Evolutionary conservation across 257 asterid genomes (phyloP).

Genomic region (Scutellaria minor): DNA sequence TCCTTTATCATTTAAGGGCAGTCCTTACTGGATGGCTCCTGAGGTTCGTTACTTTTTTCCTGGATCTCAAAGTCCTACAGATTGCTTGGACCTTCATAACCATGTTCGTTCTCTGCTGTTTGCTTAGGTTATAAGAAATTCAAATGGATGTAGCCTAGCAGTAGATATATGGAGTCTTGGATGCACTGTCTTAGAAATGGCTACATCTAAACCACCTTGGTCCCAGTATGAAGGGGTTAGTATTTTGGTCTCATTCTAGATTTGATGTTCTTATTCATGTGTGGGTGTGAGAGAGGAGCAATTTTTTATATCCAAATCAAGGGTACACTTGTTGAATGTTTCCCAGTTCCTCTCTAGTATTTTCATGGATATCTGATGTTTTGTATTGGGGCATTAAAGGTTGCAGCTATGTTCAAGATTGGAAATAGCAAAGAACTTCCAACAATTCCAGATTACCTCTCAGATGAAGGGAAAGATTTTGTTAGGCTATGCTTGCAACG

Average conservation of each 20-base stretch:
- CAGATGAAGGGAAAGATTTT: constrained; percentile 93
- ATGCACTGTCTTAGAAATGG: constrained; percentile 98
- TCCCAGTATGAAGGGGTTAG: constrained; percentile 99
- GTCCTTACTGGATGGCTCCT: constrained; percentile 99
- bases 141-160: constrained; percentile 91
- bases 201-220: constrained; percentile 98
- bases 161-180: constrained; percentile 99
- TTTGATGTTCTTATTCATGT: background rate
- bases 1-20: constrained; percentile 93
- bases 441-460: constrained; percentile 80
- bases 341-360: background rate
- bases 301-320: background rate
- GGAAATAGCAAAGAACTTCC: constrained; percentile 98
- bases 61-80: constrained; percentile 15
- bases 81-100: constrained; percentile 17
- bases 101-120: constrained; percentile 24
- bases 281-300: background rate
- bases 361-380: constrained; percentile 33
- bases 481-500: constrained; percentile 90
- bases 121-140: constrained; percentile 65
- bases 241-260: constrained; percentile 35
- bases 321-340: background rate
- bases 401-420: constrained; percentile 98
- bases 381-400: constrained; percentile 58
- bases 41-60: constrained; percentile 61